Evolutionary conservation across 768 basidiomycete genomes (phyloP).

Genomic region (Lactifluus pinguis): DNA sequence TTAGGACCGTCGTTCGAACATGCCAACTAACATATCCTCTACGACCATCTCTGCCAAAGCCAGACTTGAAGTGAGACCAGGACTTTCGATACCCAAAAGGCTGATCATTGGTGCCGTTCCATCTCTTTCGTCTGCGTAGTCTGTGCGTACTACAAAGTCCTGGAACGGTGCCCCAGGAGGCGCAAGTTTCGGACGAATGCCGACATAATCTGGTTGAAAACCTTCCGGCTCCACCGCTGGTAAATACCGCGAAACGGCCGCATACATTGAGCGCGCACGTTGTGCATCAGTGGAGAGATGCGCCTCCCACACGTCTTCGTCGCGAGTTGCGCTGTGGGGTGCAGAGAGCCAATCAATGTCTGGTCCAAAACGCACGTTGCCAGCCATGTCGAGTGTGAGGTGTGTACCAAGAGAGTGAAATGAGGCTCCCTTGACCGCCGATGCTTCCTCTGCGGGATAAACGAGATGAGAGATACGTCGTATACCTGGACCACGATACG

Average conservation of each 20-base stretch:
- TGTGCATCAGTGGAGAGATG: conserved; percentile 58
- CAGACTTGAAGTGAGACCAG: conserved; percentile 80
- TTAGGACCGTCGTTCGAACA: not conserved
- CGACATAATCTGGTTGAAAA: conserved; percentile 74
- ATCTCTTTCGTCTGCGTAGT: conserved; percentile 34
- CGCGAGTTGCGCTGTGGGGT: conserved; percentile 33
- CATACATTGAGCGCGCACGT: conserved; percentile 53
- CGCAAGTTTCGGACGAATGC: conserved; percentile 82
- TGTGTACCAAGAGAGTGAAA: conserved; percentile 91
- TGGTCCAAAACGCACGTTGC: conserved; percentile 85
- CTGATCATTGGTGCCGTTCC: conserved; percentile 55
- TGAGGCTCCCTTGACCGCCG: conserved; percentile 37
- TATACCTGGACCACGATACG: conserved; percentile 75
- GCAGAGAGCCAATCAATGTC: conserved; percentile 83
- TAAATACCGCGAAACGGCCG: conserved; percentile 65
- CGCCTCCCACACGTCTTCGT: conserved; percentile 67
- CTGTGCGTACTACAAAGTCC: conserved; percentile 70
- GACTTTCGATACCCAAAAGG: conserved; percentile 85
- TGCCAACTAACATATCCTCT: conserved; percentile 39
- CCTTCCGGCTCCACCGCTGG: conserved; percentile 51
- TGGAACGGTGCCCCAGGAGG: conserved; percentile 66
- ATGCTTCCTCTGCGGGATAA: conserved; percentile 80
- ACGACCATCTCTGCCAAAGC: conserved; percentile 82
- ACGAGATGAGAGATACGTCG: conserved; percentile 63
- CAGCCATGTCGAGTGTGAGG: conserved; percentile 77